Evolutionary conservation across 371 early-diverging fungal species (phyloP).

Genomic region (Saksenaea vasiformis): DNA sequence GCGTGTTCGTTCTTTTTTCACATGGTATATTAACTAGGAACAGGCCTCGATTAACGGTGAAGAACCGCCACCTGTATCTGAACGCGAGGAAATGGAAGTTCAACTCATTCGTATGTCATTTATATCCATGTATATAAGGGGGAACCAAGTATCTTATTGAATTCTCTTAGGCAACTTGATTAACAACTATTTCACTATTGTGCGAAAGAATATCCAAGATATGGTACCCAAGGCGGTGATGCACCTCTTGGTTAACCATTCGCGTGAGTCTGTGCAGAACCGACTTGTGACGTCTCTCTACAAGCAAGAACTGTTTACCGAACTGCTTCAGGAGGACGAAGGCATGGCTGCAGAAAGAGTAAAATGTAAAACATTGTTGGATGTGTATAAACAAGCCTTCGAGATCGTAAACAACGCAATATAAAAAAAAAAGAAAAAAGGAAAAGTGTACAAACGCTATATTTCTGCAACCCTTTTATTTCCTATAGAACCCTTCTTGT

Average conservation of each 20-base stretch:
- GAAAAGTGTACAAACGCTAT: neutral
- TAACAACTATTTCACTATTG: constrained; percentile 28
- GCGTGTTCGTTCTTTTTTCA: constrained; percentile 4
- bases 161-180: constrained; percentile 36
- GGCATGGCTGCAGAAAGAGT: constrained; percentile 77
- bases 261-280: constrained; percentile 80
- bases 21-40: neutral
- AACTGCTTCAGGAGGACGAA: constrained; percentile 85
- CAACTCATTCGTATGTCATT: constrained; percentile 76
- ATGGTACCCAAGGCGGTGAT: constrained; percentile 93
- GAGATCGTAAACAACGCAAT: constrained; percentile 76
- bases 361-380: constrained; percentile 80
- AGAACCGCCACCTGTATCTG: constrained; percentile 30
- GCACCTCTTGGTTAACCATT: constrained; percentile 80
- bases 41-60: constrained; percentile 17
- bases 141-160: neutral
- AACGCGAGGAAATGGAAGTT: constrained; percentile 84
- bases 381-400: constrained; percentile 84
- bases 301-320: constrained; percentile 72
- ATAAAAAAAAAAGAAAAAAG: constrained; percentile 31
- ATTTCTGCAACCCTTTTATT: too few relatives aligned
- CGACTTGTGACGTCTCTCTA: constrained; percentile 87
- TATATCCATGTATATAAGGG: neutral
- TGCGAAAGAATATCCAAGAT: constrained; percentile 83
- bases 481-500: neutral